Evolutionary conservation across 169 alveolate genomes (phyloP).

Genomic region (Plasmodium relictum): DNA sequence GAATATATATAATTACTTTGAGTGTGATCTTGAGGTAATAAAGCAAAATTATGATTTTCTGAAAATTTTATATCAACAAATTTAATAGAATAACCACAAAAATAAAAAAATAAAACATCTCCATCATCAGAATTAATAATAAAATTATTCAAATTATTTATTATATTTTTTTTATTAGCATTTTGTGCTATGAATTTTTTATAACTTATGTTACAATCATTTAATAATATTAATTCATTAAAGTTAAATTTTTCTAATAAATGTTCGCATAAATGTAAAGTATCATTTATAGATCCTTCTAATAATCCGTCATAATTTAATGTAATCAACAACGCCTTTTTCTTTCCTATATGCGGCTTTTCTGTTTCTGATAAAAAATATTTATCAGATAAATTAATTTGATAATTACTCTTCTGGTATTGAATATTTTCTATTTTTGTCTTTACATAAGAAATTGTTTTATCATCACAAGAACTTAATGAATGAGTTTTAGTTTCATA

Average conservation of each 20-base stretch:
- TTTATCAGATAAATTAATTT: conserved; percentile 8
- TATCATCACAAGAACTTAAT: conserved; percentile 7
- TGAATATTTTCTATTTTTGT: not conserved
- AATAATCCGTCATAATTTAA: conserved; percentile 54
- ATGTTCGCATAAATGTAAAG: conserved; percentile 33
- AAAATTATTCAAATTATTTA: conserved; percentile 34
- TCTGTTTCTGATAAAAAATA: conserved; percentile 13
- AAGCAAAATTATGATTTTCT: conserved; percentile 63
- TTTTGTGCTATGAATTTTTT: conserved; percentile 50
- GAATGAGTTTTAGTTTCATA: too few relatives aligned
- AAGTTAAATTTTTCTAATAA: conserved; percentile 43
- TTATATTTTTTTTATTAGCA: conserved; percentile 58
- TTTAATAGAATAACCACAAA: conserved; percentile 71
- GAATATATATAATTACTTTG: conserved; percentile 69
- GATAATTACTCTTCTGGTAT: not conserved
- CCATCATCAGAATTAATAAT: conserved; percentile 62
- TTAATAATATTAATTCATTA: conserved; percentile 46
- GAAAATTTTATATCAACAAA: conserved; percentile 61
- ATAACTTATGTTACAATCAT: conserved; percentile 63
- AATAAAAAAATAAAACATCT: conserved; percentile 70
- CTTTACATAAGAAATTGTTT: not conserved
- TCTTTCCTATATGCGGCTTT: conserved; percentile 48
- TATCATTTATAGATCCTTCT: conserved; percentile 67
- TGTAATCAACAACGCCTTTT: conserved; percentile 44
- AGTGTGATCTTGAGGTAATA: conserved; percentile 69